Conservation (phyloP, 352 stramenopile genomes). For the Globisporangium paddicum region DNA sequence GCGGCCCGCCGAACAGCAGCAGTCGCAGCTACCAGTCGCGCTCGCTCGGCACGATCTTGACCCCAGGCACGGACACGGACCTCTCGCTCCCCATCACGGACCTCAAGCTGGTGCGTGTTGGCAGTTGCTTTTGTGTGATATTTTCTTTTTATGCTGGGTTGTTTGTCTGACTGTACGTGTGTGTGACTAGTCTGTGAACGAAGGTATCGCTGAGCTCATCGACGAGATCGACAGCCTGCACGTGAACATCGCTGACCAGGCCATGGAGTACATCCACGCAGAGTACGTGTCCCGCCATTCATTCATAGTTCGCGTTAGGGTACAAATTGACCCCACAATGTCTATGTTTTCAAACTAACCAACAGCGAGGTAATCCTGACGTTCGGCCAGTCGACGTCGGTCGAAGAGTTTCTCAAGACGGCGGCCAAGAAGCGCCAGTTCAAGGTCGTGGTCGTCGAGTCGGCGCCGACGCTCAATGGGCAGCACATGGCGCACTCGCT, state of each 20-base stretch:
- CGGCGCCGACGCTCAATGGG: slow-evolving; percentile 90
- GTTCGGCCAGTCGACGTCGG: slow-evolving; percentile 90
- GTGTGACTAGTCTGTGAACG: slow-evolving; percentile 92
- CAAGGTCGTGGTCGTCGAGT: slow-evolving; percentile 94
- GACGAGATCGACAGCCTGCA: slow-evolving; percentile 95
- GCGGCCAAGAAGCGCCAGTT: slow-evolving; percentile 93
- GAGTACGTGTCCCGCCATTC: slow-evolving; percentile 82
- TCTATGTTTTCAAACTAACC: neutral
- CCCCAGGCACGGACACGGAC: slow-evolving; percentile 74
- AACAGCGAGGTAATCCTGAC: slow-evolving; percentile 93
- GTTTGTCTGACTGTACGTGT: slow-evolving; percentile 15
- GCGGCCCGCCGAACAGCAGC: slow-evolving; percentile 1
- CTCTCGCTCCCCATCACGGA: slow-evolving; percentile 80
- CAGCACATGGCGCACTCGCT: slow-evolving; percentile 88
- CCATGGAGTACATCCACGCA: slow-evolving; percentile 95
- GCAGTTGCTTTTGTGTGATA: neutral
- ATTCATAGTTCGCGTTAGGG: neutral
- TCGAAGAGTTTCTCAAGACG: slow-evolving; percentile 89
- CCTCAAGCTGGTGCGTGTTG: slow-evolving; percentile 56
- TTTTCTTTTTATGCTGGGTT: neutral
- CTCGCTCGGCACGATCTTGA: slow-evolving; percentile 79
- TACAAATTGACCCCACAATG: neutral
- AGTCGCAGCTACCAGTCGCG: slow-evolving; percentile 57
- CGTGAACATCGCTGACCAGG: slow-evolving; percentile 95
- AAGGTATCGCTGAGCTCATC: slow-evolving; percentile 93